These are phyloP conservation scores for Mortierella sp. DNA, from an alignment of 371 early-diverging fungal genomes.

Conservation along the genomic window DNA sequence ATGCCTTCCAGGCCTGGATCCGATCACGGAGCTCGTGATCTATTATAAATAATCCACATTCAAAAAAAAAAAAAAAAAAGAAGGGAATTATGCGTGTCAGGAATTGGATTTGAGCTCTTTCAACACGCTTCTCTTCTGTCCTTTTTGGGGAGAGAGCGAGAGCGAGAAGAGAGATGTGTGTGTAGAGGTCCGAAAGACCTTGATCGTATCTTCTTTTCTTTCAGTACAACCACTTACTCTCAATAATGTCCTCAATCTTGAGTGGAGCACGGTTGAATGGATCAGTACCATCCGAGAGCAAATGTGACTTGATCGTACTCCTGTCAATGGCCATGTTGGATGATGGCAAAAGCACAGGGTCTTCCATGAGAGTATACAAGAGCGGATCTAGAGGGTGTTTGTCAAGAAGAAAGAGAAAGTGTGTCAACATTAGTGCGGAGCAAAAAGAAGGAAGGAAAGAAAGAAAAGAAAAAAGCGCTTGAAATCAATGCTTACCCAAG, in stretches of 20 bases:
- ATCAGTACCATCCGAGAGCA: slow-evolving; percentile 94
- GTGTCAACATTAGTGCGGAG: neutral
- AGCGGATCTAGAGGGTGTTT: slow-evolving; percentile 83
- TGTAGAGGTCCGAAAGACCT: too few species aligned
- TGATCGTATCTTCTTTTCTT: too few species aligned
- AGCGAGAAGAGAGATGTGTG: too few species aligned
- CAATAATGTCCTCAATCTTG: slow-evolving; percentile 79
- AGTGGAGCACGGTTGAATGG: slow-evolving; percentile 96
- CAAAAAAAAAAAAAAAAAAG: neutral
- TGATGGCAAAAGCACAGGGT: slow-evolving; percentile 97
- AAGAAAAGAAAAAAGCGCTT: neutral
- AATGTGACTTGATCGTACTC: slow-evolving; percentile 93
- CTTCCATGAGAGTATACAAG: slow-evolving; percentile 92
- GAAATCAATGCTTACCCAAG: slow-evolving; percentile 69
- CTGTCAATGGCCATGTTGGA: slow-evolving; percentile 89
- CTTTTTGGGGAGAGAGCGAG: too few species aligned
- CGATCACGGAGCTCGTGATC: slow-evolving; percentile 39
- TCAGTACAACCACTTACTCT: slow-evolving; percentile 63
- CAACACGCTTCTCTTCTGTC: too few species aligned
- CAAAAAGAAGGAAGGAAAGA: neutral
- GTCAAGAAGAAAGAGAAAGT: neutral
- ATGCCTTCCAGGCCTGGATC: slow-evolving; percentile 45
- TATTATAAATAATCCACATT: neutral
- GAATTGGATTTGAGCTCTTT: too few species aligned
- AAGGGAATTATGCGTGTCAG: neutral